Percentiles rank a stretch among this genome's conserved stretches.
These are phyloP conservation scores for Pichia kluyveri DNA, from an alignment of 805 yeast genomes.

Conservation along the genomic window DNA sequence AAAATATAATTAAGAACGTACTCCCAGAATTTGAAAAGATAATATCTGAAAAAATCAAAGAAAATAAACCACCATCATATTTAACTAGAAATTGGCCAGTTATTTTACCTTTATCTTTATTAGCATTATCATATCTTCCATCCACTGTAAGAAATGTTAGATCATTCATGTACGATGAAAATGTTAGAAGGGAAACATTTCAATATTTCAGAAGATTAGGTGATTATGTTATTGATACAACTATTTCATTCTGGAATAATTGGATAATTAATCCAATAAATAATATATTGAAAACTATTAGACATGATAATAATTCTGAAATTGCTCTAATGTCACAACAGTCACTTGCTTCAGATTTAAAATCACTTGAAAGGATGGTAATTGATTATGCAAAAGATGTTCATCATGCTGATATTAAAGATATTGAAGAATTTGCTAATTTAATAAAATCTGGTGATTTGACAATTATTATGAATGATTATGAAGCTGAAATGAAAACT, in stretches of 20 bases:
- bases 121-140: slow-evolving; percentile 25
- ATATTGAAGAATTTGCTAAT: slow-evolving; percentile 27
- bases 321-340: slow-evolving; percentile 74
- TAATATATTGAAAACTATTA: slow-evolving; percentile 67
- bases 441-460: slow-evolving; percentile 67
- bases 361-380: slow-evolving; percentile 83
- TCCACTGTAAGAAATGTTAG: slow-evolving; percentile 47
- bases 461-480: slow-evolving; percentile 68
- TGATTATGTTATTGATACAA: slow-evolving; percentile 54
- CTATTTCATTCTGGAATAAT: slow-evolving; percentile 58
- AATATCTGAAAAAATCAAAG: background rate
- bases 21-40: slow-evolving; percentile 1
- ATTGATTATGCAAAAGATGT: slow-evolving; percentile 51
- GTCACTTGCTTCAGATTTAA: slow-evolving; percentile 68
- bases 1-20: background rate
- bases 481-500: slow-evolving; percentile 62
- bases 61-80: slow-evolving; percentile 7
- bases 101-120: background rate
- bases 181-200: slow-evolving; percentile 36
- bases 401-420: slow-evolving; percentile 8
- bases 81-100: slow-evolving; percentile 9
- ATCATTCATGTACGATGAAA: slow-evolving; percentile 37
- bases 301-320: slow-evolving; percentile 69
- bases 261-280: slow-evolving; percentile 77
- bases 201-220: slow-evolving; percentile 37